Conservation (phyloP, 1,139 yeast species). For the Blastobotrys arbuscula region DNA sequence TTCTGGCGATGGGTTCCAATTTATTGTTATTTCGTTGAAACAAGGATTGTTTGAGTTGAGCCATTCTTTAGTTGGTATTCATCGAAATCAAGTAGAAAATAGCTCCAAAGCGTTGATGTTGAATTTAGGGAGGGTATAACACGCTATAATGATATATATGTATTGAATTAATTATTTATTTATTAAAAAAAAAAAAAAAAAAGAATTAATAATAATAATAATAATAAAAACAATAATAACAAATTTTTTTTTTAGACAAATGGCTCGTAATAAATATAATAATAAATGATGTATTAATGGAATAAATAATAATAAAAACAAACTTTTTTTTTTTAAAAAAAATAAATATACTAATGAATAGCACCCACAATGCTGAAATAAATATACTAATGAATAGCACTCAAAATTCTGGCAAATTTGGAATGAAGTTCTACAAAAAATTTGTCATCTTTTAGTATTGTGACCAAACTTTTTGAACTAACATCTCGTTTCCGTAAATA, state of each 20-base stretch:
- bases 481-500: conserved; percentile 48
- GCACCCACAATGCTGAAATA: no score
- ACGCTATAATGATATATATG: not conserved
- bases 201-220: no score
- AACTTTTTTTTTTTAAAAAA: no score
- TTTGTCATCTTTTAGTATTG: conserved; percentile 52
- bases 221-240: no score
- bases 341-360: no score
- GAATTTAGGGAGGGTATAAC: conserved; percentile 20
- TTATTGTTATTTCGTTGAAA: conserved; percentile 89
- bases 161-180: not conserved
- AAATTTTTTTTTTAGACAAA: no score
- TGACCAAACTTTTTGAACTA: conserved; percentile 53
- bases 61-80: conserved; percentile 89
- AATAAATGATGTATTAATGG: no score
- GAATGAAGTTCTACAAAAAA: conserved; percentile 61
- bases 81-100: conserved; percentile 73
- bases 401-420: conserved; percentile 38
- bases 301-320: no score
- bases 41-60: conserved; percentile 82
- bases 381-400: conserved; percentile 37
- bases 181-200: no score
- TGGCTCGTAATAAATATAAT: no score
- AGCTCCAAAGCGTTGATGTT: conserved; percentile 62
- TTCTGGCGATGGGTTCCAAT: conserved; percentile 78